Percentiles rank a stretch among this genome's conserved stretches.
Evolutionary conservation across 176 grass and related monocot genomes (phyloP).

Genomic region (Pontederia crassipes): DNA sequence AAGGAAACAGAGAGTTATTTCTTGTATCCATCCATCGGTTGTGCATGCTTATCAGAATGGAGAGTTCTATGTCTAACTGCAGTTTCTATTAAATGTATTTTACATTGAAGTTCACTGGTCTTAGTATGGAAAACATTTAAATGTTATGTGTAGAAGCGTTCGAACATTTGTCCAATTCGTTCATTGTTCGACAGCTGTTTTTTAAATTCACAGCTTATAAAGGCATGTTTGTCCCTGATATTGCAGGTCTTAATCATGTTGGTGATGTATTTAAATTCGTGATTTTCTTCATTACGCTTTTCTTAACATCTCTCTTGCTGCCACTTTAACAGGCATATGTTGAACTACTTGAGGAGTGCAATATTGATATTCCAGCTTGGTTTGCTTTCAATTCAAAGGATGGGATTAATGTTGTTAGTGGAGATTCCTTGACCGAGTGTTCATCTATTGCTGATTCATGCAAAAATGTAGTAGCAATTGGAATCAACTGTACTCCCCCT

Average conservation of each 20-base stretch:
- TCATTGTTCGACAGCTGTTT: no score
- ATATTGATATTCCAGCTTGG: conserved; percentile 35
- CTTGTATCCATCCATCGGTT: no score
- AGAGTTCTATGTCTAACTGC: no score
- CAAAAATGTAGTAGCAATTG: conserved; percentile 36
- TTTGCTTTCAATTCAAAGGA: conserved; percentile 43
- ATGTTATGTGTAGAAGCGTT: no score
- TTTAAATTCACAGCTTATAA: no score
- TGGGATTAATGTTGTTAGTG: conserved; percentile 39
- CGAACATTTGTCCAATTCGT: no score
- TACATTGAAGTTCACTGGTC: no score
- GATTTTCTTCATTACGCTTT: not conserved
- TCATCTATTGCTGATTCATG: conserved; percentile 40
- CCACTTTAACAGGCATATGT: conserved; percentile 28
- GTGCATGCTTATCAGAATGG: no score
- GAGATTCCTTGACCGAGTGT: conserved; percentile 37
- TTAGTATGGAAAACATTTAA: no score
- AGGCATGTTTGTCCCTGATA: no score
- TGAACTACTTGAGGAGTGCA: conserved; percentile 35
- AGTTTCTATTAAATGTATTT: no score
- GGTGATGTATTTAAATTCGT: not conserved
- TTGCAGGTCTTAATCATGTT: not conserved
- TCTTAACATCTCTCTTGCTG: not conserved
- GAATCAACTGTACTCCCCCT: conserved; percentile 43
- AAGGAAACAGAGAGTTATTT: no score